These are phyloP conservation scores for Parascedosporium putredinis DNA, from an alignment of 2,329 filamentous ascomycete genomes.

Conservation along the genomic window DNA sequence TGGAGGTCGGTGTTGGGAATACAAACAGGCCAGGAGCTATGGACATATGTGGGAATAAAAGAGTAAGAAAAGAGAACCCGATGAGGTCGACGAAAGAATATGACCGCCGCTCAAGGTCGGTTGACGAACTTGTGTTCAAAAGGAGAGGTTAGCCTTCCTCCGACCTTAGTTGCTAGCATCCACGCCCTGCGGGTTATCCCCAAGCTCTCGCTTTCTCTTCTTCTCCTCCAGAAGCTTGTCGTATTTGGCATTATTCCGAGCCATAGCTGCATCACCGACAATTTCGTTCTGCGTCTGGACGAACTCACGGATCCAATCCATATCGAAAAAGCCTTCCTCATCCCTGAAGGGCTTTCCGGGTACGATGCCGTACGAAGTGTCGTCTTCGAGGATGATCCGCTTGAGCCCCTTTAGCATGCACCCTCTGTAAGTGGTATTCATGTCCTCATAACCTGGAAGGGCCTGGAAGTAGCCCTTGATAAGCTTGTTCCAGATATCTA, in stretches of 20 bases:
- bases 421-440: conserved; percentile 21
- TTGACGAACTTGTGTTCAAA: too few relatives aligned
- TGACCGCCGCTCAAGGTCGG: too few relatives aligned
- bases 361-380: conserved; percentile 26
- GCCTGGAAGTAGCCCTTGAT: conserved; percentile 28
- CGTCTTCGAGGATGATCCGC: conserved; percentile 36
- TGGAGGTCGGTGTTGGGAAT: neutral
- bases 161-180: neutral
- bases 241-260: conserved; percentile 14
- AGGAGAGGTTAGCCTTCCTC: too few relatives aligned
- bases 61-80: neutral
- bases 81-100: too few relatives aligned
- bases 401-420: conserved; percentile 32
- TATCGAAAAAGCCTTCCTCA: conserved; percentile 31
- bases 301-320: conserved; percentile 30
- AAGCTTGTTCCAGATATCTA: conserved; percentile 34
- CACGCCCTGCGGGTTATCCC: neutral
- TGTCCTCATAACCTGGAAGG: conserved; percentile 14
- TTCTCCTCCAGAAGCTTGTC: neutral
- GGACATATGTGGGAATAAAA: neutral
- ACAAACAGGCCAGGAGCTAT: too few relatives aligned
- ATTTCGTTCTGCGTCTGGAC: conserved; percentile 26
- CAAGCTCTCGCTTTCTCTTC: neutral
- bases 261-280: conserved; percentile 25
- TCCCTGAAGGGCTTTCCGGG: conserved; percentile 20